Conservation (phyloP, 2,329 filamentous ascomycete species). For the Fusarium brachygibbosum region DNA sequence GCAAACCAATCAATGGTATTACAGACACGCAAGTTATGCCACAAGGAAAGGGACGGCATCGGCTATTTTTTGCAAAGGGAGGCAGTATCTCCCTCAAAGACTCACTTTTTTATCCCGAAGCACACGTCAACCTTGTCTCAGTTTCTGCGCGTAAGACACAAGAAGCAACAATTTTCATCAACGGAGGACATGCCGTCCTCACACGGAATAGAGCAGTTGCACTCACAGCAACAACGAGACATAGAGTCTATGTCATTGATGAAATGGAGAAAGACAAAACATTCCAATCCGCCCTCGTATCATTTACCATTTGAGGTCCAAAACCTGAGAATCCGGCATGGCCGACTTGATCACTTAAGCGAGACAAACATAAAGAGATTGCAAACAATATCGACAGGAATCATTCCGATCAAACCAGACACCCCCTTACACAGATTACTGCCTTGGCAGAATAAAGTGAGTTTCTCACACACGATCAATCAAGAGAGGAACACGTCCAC, state of each 20-base stretch:
- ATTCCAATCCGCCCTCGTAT: not conserved
- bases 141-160: not conserved
- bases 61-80: not conserved
- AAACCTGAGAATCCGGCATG: not conserved
- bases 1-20: not conserved
- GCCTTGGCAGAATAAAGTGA: not conserved
- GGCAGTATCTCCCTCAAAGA: not conserved
- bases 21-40: not conserved
- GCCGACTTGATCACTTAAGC: fast-evolving
- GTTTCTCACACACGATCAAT: not conserved
- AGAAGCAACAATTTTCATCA: not conserved
- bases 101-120: not conserved
- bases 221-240: not conserved
- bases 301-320: fast-evolving
- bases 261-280: not conserved
- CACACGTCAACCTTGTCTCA: not conserved
- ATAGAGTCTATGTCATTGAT: not conserved
- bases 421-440: not conserved
- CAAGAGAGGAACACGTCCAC: not conserved
- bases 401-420: too few species aligned
- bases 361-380: not conserved
- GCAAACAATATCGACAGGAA: not conserved
- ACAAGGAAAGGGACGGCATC: not conserved
- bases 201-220: not conserved
- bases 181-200: not conserved